Conservation (phyloP, 805 yeast species). For the Metschnikowia cerradonensis region DNA sequence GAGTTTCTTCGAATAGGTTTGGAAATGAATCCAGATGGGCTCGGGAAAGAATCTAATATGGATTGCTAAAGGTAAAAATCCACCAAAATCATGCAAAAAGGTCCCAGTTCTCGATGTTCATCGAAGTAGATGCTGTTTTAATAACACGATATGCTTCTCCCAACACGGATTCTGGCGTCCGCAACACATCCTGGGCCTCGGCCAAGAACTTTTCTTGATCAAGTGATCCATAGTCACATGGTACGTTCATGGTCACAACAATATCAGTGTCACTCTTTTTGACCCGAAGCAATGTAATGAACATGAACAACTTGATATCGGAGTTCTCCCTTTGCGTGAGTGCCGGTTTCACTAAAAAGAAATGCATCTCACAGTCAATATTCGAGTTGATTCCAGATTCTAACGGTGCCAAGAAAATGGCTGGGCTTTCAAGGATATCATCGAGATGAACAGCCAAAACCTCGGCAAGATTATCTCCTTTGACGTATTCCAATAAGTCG, state of each 20-base stretch:
- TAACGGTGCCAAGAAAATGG: constrained; percentile 15
- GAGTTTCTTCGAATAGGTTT: no score
- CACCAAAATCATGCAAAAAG: constrained; percentile 5
- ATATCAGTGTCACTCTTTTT: constrained; percentile 54
- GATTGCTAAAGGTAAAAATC: no score
- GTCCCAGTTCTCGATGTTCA: constrained; percentile 44
- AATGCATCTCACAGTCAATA: constrained; percentile 13
- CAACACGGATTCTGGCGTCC: constrained; percentile 3
- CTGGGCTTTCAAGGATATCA: constrained; percentile 44
- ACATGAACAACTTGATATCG: constrained; percentile 35
- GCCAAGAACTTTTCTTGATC: constrained; percentile 8
- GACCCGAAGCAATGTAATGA: constrained; percentile 57
- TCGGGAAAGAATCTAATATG: no score
- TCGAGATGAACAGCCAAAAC: constrained; percentile 52
- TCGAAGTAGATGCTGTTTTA: constrained; percentile 22
- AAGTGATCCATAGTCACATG: constrained; percentile 23
- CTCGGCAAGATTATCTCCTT: constrained; percentile 28
- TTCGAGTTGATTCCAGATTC: constrained; percentile 11
- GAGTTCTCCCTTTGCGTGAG: constrained; percentile 14
- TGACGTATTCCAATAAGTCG: constrained; percentile 57
- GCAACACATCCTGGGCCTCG: constrained; percentile 7
- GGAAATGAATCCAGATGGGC: no score
- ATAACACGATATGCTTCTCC: constrained; percentile 24
- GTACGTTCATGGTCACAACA: constrained; percentile 56
- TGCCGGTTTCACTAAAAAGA: constrained; percentile 17